Evolutionary conservation across 768 basidiomycete species (phyloP), one percentile per base, ranked within the genome.

Genomic region (Strobilomyces echinocephalus): DNA sequence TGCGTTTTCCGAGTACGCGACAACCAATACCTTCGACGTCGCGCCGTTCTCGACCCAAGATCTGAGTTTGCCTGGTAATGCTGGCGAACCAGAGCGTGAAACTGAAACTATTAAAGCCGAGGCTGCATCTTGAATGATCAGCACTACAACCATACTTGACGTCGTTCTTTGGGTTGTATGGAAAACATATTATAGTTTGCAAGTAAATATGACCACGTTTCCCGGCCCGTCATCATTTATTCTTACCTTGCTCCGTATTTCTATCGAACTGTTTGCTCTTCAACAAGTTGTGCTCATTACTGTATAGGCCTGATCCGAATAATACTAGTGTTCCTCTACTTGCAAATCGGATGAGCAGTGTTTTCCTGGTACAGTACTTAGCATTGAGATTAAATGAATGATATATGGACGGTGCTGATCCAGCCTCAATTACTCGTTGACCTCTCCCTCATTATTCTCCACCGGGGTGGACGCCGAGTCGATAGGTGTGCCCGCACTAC

Each of bases 11-110:
- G 88, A 91, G 69, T 91, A 83, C 35, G 78, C 78, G 46, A 71
- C 84, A 14, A 78, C 79, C 49, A 80, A 78, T 55, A 68, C 81
- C 16, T 91, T 89, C 60, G 88, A 91, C 67, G 87, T 89, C 45
- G 63, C 79, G 33, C 76, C 74, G n/a, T 87, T 87, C 68, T 72
- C 79, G 45, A 73, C 82, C 35, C 85, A 84, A 61, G 88, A 88
- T 57, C 65, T 91, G 59, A 79, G 78, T 52, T 76, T 90, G 62
- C 45, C 74, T 60, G 77, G 81, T 49, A 75, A 79, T 50, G 56
- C 68, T 39, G 81, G 79, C 65, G 86, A 87, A 57, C 68, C 82
- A 50, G 87, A 87, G 33, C 75, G 78, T 50, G 83, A 86, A 60
- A 60, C 76, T 42, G 88, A 87, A 52, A 59, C 80, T 43, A 81